These are phyloP conservation scores for Tolypocladium nubicola DNA, from an alignment of 2,329 filamentous ascomycete genomes.

Conservation along the genomic window DNA sequence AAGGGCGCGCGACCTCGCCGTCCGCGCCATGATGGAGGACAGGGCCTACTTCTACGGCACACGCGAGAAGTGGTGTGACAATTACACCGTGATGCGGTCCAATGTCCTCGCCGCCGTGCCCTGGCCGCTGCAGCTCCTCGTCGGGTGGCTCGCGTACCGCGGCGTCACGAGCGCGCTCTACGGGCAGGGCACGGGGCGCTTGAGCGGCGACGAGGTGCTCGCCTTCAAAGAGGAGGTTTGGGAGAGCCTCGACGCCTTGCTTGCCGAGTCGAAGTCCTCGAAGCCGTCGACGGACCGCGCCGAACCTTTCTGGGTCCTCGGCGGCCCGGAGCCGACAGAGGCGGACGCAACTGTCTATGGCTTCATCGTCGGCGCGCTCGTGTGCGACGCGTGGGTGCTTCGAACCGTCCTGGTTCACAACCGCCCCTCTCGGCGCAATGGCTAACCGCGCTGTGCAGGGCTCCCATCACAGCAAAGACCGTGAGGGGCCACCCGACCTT, in stretches of 20 bases:
- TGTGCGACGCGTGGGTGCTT: conserved; percentile 40
- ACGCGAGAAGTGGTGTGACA: conserved; percentile 46
- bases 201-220: conserved; percentile 36
- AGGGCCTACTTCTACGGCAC: conserved; percentile 43
- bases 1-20: conserved; percentile 36
- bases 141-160: conserved; percentile 40
- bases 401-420: not conserved
- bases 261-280: conserved; percentile 23
- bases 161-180: conserved; percentile 31
- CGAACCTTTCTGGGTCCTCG: conserved; percentile 46
- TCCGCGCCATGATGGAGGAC: conserved; percentile 48
- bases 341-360: conserved; percentile 45
- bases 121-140: conserved; percentile 37
- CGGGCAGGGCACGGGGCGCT: conserved; percentile 45
- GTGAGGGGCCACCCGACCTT: conserved; percentile 36
- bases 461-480: conserved; percentile 32
- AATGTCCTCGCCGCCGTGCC: conserved; percentile 36
- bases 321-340: conserved; percentile 41
- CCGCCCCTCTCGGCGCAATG: not conserved
- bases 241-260: conserved; percentile 35
- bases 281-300: conserved; percentile 2
- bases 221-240: conserved; percentile 39
- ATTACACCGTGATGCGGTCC: conserved; percentile 48
- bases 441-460: not conserved
- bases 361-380: conserved; percentile 41